Evolutionary conservation across 352 stramenopile species (phyloP), one percentile per base, ranked within the genome.

Genomic region (Pythium aristosporum): DNA sequence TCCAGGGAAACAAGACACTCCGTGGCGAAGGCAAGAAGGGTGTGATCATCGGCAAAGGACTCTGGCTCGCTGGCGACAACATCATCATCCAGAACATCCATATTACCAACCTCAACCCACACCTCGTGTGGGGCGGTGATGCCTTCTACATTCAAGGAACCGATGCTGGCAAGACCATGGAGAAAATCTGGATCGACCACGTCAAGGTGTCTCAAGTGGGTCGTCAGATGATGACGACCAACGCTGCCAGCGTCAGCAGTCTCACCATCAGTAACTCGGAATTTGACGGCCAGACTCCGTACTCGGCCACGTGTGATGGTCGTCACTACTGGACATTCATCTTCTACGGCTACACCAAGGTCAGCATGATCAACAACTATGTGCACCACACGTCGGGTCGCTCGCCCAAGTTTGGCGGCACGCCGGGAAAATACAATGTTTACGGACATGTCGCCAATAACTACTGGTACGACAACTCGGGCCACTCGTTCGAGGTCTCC

Each of bases 11-110:
- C 71, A 84, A 84, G 67, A 84, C 75, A 5, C 47, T 84, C 3
- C 73, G 75, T 52, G 75, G 75, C 8, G 68, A 78, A 16, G 73
- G 71, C 21, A 71, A 23, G 5, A 68, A 54, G 10, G 77, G 73
- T n/a, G 65, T 80, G 44, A 68, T 83, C 47, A 61, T 69, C 56
- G 75, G 77, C 50, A 84, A 84, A 48, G 77, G 77, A 0, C 20
- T 85, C 15, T 50, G 39, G 34, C 69, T 85, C 54, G 21, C 15
- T 3, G 76, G 75, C 21, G 48, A 56, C 57, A 85, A 85, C 61
- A 71, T 84, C 25, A 84, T 88, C 55, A 36, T 84, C 10, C 76
- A 85, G 61, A 85, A 87, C 57, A 67, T 87, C 47, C 64, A 84
- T 65, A 80, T 87, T 61, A 81, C 65, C 18, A 54, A 72, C 36